Percentiles rank a stretch among this genome's conserved stretches.
These are phyloP conservation scores for Cutaneotrichosporon sp. DNA, from an alignment of 1,284 basidiomycete species.

Conservation along the genomic window DNA sequence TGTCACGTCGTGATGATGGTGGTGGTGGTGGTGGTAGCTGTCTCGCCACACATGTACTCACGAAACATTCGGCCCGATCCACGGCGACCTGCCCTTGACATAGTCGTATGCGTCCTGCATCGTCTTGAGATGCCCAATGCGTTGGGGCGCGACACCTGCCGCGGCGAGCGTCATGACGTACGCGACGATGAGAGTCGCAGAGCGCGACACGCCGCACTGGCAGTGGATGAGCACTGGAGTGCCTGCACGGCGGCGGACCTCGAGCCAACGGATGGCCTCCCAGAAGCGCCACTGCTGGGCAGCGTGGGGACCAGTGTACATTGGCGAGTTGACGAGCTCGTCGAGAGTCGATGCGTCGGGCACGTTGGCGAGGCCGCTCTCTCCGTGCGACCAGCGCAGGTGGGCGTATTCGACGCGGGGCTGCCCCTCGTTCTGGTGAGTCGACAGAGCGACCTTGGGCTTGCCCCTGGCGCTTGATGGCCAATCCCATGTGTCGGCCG, in stretches of 20 bases:
- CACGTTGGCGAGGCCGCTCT: slow-evolving; percentile 74
- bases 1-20: neutral
- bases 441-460: slow-evolving; percentile 28
- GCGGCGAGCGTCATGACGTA: slow-evolving; percentile 92
- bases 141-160: slow-evolving; percentile 64
- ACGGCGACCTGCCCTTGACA: slow-evolving; percentile 82
- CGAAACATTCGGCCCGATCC: slow-evolving; percentile 94
- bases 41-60: slow-evolving; percentile 56
- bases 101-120: slow-evolving; percentile 93
- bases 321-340: slow-evolving; percentile 21
- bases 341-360: slow-evolving; percentile 27
- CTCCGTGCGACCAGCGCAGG: slow-evolving; percentile 90
- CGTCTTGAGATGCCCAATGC: slow-evolving; percentile 67
- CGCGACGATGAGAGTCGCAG: slow-evolving; percentile 88
- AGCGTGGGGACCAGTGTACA: slow-evolving; percentile 5
- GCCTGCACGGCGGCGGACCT: slow-evolving; percentile 68
- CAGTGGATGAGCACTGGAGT: slow-evolving; percentile 86
- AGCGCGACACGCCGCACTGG: slow-evolving; percentile 93
- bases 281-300: slow-evolving; percentile 62
- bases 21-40: too few relatives aligned
- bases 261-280: slow-evolving; percentile 75
- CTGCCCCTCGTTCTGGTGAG: slow-evolving; percentile 54
- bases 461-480: slow-evolving; percentile 14
- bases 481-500: slow-evolving; percentile 15
- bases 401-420: slow-evolving; percentile 85